phyloP scores from a whole-genome alignment of 352 stramenopile species.

The Globisporangium nodosum region DNA sequence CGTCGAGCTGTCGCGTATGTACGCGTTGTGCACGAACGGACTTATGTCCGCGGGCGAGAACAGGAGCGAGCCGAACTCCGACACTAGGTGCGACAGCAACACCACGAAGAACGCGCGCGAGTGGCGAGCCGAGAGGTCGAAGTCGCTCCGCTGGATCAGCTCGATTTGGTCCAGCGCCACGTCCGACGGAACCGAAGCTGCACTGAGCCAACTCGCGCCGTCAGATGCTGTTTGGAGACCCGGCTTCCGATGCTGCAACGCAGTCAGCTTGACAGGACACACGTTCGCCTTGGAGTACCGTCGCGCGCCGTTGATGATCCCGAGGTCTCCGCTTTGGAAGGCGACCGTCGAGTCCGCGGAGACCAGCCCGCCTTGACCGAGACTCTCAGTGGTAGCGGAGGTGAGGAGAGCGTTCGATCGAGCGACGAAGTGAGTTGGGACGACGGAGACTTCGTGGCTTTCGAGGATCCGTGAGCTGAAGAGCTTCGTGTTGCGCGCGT shows the following conservation, averaged over 20 bases:
- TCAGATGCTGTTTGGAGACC: neutral
- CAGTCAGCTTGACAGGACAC: constrained; percentile 6
- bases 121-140: constrained; percentile 36
- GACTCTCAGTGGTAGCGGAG: neutral
- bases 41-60: constrained; percentile 62
- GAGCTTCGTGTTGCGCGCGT: constrained; percentile 51
- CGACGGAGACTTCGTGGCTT: constrained; percentile 50
- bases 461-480: constrained; percentile 65
- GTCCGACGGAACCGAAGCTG: constrained; percentile 2
- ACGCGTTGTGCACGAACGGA: constrained; percentile 43
- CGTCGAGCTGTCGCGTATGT: constrained; percentile 12
- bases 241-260: neutral
- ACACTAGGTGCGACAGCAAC: constrained; percentile 36
- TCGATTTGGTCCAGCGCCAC: constrained; percentile 27
- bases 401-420: neutral
- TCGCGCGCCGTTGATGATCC: constrained; percentile 39
- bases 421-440: constrained; percentile 10
- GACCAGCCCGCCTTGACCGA: neutral
- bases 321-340: constrained; percentile 22
- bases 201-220: neutral
- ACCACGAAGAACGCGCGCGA: constrained; percentile 31
- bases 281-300: constrained; percentile 27
- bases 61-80: constrained; percentile 49
- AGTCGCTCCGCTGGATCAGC: constrained; percentile 29
- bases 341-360: neutral